Percentiles rank a stretch among this genome's conserved stretches.
Conservation (phyloP, 805 yeast species). For the Wickerhamomyces chaumierensis region DNA sequence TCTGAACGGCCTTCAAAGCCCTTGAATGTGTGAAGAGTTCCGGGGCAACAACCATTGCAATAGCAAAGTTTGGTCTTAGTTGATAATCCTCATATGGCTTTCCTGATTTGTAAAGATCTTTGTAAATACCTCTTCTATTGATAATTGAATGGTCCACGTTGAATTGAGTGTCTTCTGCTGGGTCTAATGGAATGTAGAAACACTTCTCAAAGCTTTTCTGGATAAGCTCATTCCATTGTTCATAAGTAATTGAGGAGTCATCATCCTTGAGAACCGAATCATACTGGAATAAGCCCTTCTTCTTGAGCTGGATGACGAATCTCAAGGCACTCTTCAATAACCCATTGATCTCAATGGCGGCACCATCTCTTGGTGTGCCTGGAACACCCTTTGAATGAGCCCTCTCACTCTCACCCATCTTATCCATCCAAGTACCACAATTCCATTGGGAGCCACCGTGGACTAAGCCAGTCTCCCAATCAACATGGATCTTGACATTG, state of each 20-base stretch:
- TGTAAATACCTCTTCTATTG: slow-evolving; percentile 89
- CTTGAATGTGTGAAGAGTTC: slow-evolving; percentile 60
- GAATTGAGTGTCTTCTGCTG: slow-evolving; percentile 47
- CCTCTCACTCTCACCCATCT: slow-evolving; percentile 87
- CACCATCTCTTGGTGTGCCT: slow-evolving; percentile 97
- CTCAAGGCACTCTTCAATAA: slow-evolving; percentile 73
- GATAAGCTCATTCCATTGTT: slow-evolving; percentile 63
- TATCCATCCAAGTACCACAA: slow-evolving; percentile 99
- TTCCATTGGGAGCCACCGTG: slow-evolving; percentile 88
- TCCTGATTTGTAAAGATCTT: slow-evolving; percentile 72
- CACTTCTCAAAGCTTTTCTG: slow-evolving; percentile 68
- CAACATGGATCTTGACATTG: slow-evolving; percentile 69
- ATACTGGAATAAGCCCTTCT: slow-evolving; percentile 44
- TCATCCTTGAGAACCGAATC: slow-evolving; percentile 45
- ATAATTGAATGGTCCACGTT: slow-evolving; percentile 55
- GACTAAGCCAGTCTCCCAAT: slow-evolving; percentile 81
- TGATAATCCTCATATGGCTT: slow-evolving; percentile 92
- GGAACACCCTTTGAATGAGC: slow-evolving; percentile 89
- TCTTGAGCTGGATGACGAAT: slow-evolving; percentile 55
- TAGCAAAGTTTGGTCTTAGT: slow-evolving; percentile 81
- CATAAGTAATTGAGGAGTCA: slow-evolving; percentile 45
- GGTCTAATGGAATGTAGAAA: slow-evolving; percentile 63
- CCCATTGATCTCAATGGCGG: slow-evolving; percentile 88
- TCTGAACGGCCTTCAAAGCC: slow-evolving; percentile 53
- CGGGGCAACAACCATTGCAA: slow-evolving; percentile 92